Conservation (phyloP, 768 basidiomycete species). For the Coprinopsis cinerea region DNA sequence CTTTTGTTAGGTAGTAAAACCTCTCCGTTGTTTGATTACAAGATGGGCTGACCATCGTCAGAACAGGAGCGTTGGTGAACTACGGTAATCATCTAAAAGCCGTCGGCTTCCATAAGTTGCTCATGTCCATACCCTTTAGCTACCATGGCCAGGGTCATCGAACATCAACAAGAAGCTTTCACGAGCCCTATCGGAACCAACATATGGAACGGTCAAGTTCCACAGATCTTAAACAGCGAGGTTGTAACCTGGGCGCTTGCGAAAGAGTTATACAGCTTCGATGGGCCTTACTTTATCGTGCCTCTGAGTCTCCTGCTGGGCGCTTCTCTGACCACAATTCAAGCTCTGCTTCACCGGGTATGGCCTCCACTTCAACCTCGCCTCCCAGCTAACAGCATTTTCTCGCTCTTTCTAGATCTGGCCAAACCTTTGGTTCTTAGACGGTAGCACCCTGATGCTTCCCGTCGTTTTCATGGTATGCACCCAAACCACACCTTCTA, state of each 20-base stretch:
- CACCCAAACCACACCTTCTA: background rate
- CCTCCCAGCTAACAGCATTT: background rate
- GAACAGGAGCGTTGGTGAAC: slow-evolving; percentile 30
- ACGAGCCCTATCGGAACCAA: slow-evolving; percentile 49
- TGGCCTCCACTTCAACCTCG: background rate
- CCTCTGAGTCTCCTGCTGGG: slow-evolving; percentile 51
- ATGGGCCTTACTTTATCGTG: slow-evolving; percentile 52
- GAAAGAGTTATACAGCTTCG: slow-evolving; percentile 47
- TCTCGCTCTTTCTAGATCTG: background rate
- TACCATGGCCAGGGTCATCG: slow-evolving; percentile 54
- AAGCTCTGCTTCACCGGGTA: slow-evolving; percentile 33
- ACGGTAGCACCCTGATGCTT: background rate
- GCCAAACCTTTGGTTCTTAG: background rate
- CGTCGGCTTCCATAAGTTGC: slow-evolving; percentile 3
- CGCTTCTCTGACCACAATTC: slow-evolving; percentile 43
- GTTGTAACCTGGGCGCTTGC: slow-evolving; percentile 64
- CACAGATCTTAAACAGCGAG: slow-evolving; percentile 49
- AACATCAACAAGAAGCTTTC: slow-evolving; percentile 48
- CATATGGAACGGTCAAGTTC: slow-evolving; percentile 52
- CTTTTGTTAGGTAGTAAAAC: slow-evolving; percentile 44
- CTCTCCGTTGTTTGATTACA: background rate
- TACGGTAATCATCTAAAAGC: slow-evolving; percentile 26
- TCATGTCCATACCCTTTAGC: slow-evolving; percentile 23
- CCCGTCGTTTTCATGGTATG: slow-evolving; percentile 4
- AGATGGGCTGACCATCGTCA: background rate